These are phyloP conservation scores for Penicillium dipodomyicola DNA, from an alignment of 495 filamentous ascomycete species.

Conservation along the genomic window DNA sequence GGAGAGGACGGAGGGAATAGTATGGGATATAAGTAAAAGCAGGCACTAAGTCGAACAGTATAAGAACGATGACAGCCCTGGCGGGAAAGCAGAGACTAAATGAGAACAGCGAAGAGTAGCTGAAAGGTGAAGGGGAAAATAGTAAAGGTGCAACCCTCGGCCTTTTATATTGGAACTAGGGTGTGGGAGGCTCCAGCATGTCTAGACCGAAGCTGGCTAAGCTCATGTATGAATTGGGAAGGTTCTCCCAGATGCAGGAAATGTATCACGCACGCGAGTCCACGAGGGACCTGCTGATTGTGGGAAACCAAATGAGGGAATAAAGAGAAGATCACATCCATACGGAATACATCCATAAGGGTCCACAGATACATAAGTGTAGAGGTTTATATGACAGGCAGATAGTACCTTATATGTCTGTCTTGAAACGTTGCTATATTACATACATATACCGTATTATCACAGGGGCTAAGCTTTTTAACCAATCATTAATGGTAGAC, in stretches of 20 bases:
- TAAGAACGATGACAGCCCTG: not conserved
- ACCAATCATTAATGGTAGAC: conserved; percentile 17
- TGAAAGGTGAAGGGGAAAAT: conserved; percentile 1
- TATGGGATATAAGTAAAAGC: not conserved
- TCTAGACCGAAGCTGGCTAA: conserved; percentile 4
- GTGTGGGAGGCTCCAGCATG: not conserved
- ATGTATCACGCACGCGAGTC: conserved; percentile 1
- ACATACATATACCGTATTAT: conserved; percentile 12
- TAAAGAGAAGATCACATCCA: not conserved
- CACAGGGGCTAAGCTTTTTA: too few relatives aligned
- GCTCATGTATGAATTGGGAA: conserved; percentile 16
- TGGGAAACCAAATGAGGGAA: not conserved
- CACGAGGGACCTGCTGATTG: not conserved
- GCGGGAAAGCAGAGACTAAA: too few relatives aligned
- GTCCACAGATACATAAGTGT: not conserved
- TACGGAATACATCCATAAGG: not conserved
- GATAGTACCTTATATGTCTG: not conserved
- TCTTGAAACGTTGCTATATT: conserved; percentile 1
- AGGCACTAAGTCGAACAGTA: not conserved
- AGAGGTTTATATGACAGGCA: not conserved
- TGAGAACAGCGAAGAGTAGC: not conserved
- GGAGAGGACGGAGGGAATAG: not conserved
- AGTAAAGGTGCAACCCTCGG: not conserved
- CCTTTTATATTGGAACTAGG: conserved; percentile 15
- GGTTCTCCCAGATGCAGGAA: conserved; percentile 4